Evolutionary conservation across 1,139 yeast species (phyloP), one percentile per base, ranked within the genome.

Genomic region (Saccharomyces hybrid): DNA sequence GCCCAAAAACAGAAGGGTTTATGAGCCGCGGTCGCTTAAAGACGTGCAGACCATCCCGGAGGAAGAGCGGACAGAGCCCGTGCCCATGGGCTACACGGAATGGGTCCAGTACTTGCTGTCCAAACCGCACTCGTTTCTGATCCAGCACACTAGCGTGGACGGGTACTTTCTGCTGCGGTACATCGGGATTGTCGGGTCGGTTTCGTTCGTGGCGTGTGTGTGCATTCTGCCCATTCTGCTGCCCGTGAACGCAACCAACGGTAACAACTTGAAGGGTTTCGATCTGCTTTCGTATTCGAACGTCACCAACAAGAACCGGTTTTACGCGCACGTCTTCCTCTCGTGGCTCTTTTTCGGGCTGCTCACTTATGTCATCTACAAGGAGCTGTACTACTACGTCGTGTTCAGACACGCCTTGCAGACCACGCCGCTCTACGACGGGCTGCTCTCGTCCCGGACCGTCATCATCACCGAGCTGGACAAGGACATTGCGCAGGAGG

Each of bases 151-250:
- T 31, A 95, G 96, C 47, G 71, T 88, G 11, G 98, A 91, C 70
- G 97, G 96, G 14, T 93, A 89, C 72, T 83, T 90, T 63, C 91
- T 88, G 67, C 71, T 88, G 54, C 78, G 99, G 61, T 93, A 84
- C 69, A 69, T 93, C 57, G 81, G 85, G 54, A 77, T 88, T 52
- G 78, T 87, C 56, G 75, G 81, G 29, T 70, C 79, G 16, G 69
- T 88, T 51, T 80, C 87, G 29, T 64, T 83, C 8, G 66, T 83
- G 11, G 95, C 95, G 1, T 81, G 88, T 54, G 60, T 86, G 32
- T 62, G 86, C 21, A 72, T 84, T 16, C 82, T 88, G 81, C 93
- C 96, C 29, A 80, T 93, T 56, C 74, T 93, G 57, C 76, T 93
- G 59, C 95, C 99, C 0, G 86, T 93, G 52, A 88, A 90, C 70